Conservation (phyloP, 1,284 basidiomycete species). For the Cryptococcus sp. region DNA sequence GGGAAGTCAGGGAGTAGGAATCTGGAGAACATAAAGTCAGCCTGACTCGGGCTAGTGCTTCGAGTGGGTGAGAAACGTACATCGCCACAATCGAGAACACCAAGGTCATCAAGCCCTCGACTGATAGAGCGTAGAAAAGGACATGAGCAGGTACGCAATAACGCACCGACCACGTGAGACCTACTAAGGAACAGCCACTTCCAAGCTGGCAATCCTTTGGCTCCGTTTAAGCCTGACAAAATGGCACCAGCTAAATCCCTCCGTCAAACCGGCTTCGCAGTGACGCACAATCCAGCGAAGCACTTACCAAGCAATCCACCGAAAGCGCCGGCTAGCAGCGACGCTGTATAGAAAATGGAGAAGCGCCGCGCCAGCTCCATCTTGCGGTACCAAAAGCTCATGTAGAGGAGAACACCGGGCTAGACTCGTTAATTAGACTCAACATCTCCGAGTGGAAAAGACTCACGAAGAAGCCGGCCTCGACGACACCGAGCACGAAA, state of each 20-base stretch:
- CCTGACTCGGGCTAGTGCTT: background rate
- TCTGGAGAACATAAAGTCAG: slow-evolving; percentile 14
- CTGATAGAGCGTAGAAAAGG: too few species aligned
- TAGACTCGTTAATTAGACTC: background rate
- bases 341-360: slow-evolving; percentile 30
- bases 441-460: too few species aligned
- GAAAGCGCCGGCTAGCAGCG: slow-evolving; percentile 23
- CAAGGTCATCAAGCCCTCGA: too few species aligned
- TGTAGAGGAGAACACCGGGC: slow-evolving; percentile 22
- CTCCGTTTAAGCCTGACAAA: slow-evolving; percentile 25
- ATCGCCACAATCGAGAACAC: too few species aligned
- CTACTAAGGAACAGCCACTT: slow-evolving; percentile 29
- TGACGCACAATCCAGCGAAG: too few species aligned
- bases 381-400: slow-evolving; percentile 26
- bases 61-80: too few species aligned
- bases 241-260: slow-evolving; percentile 26
- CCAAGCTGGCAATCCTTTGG: slow-evolving; percentile 18
- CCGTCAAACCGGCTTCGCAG: background rate
- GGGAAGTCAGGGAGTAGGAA: slow-evolving; percentile 46
- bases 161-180: background rate
- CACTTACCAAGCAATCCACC: too few species aligned
- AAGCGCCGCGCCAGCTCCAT: slow-evolving; percentile 36
- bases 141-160: too few species aligned
- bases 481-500: slow-evolving; percentile 28
- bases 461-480: slow-evolving; percentile 28